phyloP scores from a whole-genome alignment of 495 filamentous ascomycete species.

The Penicillium desertorum region DNA sequence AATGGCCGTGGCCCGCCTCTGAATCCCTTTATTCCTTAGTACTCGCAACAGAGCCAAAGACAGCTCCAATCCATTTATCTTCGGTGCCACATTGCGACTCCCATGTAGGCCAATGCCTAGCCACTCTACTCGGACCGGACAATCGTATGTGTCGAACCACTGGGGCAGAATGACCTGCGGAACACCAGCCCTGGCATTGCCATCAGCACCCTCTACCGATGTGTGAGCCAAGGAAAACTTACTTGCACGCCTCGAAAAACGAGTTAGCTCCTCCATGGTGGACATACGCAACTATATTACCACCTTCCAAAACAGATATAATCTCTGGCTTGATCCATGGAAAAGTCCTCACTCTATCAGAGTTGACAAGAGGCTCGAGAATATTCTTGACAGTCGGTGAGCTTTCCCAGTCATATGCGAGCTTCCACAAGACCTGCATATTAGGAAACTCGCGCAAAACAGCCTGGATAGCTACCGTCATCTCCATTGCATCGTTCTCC shows the following conservation, averaged over 20 bases:
- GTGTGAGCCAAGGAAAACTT: slow-evolving; percentile 14
- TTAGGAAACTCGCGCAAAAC: slow-evolving; percentile 31
- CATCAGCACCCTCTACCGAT: background rate
- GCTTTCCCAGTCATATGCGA: slow-evolving; percentile 32
- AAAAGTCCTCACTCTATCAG: slow-evolving; percentile 28
- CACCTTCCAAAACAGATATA: slow-evolving; percentile 45
- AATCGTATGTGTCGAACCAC: slow-evolving; percentile 53
- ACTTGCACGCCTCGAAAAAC: slow-evolving; percentile 55
- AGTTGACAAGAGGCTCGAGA: slow-evolving; percentile 17
- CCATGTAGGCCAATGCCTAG: slow-evolving; percentile 52
- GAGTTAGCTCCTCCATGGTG: slow-evolving; percentile 56
- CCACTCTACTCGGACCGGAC: slow-evolving; percentile 48
- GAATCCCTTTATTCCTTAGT: slow-evolving; percentile 25
- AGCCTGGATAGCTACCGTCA: slow-evolving; percentile 36
- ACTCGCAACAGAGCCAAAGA: slow-evolving; percentile 33
- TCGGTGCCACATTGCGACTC: slow-evolving; percentile 35
- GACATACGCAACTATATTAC: slow-evolving; percentile 47
- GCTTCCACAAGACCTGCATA: slow-evolving; percentile 52
- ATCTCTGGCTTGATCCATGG: slow-evolving; percentile 51
- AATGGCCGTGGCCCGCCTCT: slow-evolving; percentile 14
- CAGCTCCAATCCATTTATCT: slow-evolving; percentile 32
- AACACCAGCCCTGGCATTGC: slow-evolving; percentile 42
- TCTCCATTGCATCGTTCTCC: slow-evolving; percentile 36
- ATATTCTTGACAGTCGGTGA: slow-evolving; percentile 18
- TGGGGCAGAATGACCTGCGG: slow-evolving; percentile 52